These are phyloP conservation scores for Hyaloperonospora brassicae DNA, from an alignment of 352 stramenopile genomes.

Conservation along the genomic window DNA sequence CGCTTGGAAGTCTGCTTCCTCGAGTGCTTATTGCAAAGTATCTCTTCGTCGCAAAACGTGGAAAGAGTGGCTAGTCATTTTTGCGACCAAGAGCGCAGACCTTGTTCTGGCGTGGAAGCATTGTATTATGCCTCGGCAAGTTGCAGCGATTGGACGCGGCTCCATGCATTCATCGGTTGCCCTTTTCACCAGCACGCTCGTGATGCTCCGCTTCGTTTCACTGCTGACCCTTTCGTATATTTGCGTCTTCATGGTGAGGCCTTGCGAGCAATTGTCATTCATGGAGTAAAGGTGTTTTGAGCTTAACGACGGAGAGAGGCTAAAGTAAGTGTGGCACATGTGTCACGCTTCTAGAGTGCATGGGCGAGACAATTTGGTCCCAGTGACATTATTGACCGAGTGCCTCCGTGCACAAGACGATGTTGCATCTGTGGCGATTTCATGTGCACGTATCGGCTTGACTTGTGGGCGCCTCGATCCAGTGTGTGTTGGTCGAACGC, in stretches of 20 bases:
- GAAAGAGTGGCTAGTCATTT: too few species aligned
- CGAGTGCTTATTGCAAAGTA: too few species aligned
- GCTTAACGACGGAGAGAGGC: slow-evolving; percentile 38
- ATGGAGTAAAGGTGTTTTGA: slow-evolving; percentile 45
- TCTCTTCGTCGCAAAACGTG: too few species aligned
- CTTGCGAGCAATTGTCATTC: slow-evolving; percentile 52
- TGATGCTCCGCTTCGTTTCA: too few species aligned
- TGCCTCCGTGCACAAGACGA: slow-evolving; percentile 24
- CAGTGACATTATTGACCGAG: slow-evolving; percentile 32
- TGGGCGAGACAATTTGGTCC: slow-evolving; percentile 12
- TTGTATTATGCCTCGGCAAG: slow-evolving; percentile 41
- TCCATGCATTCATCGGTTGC: slow-evolving; percentile 11
- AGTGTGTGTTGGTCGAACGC: slow-evolving; percentile 34
- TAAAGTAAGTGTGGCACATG: slow-evolving; percentile 14
- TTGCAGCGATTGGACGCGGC: slow-evolving; percentile 64
- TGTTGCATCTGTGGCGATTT: slow-evolving; percentile 15
- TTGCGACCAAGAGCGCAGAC: slow-evolving; percentile 21
- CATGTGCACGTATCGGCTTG: slow-evolving; percentile 16
- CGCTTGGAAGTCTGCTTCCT: too few species aligned
- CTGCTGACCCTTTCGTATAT: too few species aligned
- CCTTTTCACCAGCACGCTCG: slow-evolving; percentile 18
- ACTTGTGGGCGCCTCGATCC: slow-evolving; percentile 28
- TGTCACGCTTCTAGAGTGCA: slow-evolving; percentile 4
- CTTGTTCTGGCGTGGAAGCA: slow-evolving; percentile 30
- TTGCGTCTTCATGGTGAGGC: neutral